Base-by-base conservation (phyloP, 106 monocot species). In the Dendrobium catenatum region DNA sequence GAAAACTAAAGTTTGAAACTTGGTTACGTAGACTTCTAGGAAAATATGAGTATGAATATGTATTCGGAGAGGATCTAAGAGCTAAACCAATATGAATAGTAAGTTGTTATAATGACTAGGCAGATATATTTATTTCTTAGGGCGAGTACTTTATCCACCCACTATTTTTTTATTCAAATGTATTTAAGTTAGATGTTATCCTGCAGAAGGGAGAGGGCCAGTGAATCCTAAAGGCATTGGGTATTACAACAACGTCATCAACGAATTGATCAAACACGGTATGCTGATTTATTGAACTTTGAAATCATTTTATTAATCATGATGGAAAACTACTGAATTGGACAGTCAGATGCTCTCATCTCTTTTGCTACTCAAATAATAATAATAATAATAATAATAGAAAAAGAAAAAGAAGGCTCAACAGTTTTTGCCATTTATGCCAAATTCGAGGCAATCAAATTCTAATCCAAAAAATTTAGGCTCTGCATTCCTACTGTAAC, bases 241-340 rank as follows among this genome's bases (percentile, higher is more conserved):
- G 77, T 93, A 83, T 67, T 93, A 90, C 77, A 91, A 89, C 82
- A 89, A 89, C 70, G 72, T 93, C 70, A 91, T 93, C 40, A 77
- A 93, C 67, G 86, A 87, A 24, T 84, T 93, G 27, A 77, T 93
- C 19, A 72, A 83, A 42, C 58, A 87, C 73, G 93, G 91, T 93
- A 68, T 79, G 72, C 33, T 74, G 51, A 78, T 67, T 37, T 3
- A 54, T 75, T 58, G 9, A 73, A 55, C 33, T 59, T 22, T 16
- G n/a, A 75, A 72, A 27, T 17, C 18, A 70, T 51, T 17, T 51
- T 49, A 16, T 33, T 48, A 5, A 68, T 46, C 22, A 79, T 8
- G 22, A 79, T 79, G 10, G 46, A 79, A 43, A 79, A 79, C 13
- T 80, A 37, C 17, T 74, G 49, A 73, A 27, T 9, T 20, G 55